These are phyloP conservation scores for Leccinum ochraceum DNA, from an alignment of 768 basidiomycete genomes.

Conservation along the genomic window DNA sequence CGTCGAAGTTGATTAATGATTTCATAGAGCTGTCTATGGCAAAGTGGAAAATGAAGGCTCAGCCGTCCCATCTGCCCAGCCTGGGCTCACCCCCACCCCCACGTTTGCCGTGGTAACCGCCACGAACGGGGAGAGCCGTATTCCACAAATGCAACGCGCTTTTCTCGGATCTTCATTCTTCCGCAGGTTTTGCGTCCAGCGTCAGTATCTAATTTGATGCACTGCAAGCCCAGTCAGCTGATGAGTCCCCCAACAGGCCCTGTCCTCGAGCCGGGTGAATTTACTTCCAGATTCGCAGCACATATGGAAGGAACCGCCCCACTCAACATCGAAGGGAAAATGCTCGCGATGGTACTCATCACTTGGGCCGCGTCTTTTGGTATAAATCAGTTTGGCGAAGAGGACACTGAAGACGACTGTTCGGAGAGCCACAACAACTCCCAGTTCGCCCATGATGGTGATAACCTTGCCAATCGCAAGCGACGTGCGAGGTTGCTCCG, in stretches of 20 bases:
- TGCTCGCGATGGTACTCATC: constrained; percentile 78
- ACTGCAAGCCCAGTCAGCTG: background rate
- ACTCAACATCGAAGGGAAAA: constrained; percentile 70
- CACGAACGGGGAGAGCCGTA: constrained; percentile 38
- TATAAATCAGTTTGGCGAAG: constrained; percentile 72
- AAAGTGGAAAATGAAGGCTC: constrained; percentile 53
- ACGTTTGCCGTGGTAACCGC: constrained; percentile 9
- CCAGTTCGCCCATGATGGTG: constrained; percentile 18
- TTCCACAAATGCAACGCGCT: constrained; percentile 71
- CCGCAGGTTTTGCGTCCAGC: constrained; percentile 79
- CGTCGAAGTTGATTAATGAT: constrained; percentile 5
- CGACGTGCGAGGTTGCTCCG: constrained; percentile 50
- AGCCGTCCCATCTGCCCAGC: constrained; percentile 19
- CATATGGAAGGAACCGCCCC: constrained; percentile 61
- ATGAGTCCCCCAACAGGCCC: constrained; percentile 59
- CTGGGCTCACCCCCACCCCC: constrained; percentile 21
- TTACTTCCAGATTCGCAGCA: constrained; percentile 67
- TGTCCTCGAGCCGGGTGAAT: constrained; percentile 80
- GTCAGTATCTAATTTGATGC: constrained; percentile 44
- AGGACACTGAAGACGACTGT: constrained; percentile 18
- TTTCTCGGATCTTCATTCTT: constrained; percentile 90
- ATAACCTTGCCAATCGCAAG: constrained; percentile 37
- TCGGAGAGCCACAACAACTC: constrained; percentile 8
- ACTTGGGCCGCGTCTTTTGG: constrained; percentile 92
- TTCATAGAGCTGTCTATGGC: constrained; percentile 71